These are phyloP conservation scores for Ambrosiella beaveri DNA, from an alignment of 2,329 filamentous ascomycete genomes.

Conservation along the genomic window DNA sequence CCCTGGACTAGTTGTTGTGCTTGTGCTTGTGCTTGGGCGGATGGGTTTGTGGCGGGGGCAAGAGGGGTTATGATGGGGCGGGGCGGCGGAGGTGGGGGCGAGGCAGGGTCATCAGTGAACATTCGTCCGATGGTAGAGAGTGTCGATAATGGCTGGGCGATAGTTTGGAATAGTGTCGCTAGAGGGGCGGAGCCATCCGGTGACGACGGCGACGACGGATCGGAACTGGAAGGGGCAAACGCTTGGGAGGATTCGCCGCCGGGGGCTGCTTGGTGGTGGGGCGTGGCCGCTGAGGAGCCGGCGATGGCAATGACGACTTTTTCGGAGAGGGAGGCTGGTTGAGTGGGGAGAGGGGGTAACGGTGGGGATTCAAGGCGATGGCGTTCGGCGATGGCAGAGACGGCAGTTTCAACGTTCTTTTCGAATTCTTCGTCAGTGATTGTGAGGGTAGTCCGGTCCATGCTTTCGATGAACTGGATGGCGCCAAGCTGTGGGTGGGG, in stretches of 20 bases:
- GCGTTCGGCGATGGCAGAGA: conserved; percentile 86
- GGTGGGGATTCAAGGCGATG: conserved; percentile 42
- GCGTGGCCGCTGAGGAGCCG: conserved; percentile 1
- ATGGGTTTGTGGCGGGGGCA: not conserved
- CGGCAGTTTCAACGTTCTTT: conserved; percentile 84
- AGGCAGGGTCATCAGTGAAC: conserved; percentile 52
- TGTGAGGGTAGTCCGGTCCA: conserved; percentile 84
- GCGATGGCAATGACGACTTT: conserved; percentile 60
- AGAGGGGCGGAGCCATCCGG: conserved; percentile 9
- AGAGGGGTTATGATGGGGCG: not conserved
- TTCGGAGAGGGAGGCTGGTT: conserved; percentile 41
- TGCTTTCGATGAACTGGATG: conserved; percentile 89
- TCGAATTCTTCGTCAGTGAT: conserved; percentile 94
- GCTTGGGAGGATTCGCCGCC: conserved; percentile 3
- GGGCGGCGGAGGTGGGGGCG: conserved; percentile 15
- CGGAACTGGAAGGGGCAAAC: not conserved
- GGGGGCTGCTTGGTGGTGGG: not conserved
- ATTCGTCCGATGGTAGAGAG: conserved; percentile 86
- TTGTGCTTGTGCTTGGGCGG: not conserved
- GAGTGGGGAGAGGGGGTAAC: conserved; percentile 19
- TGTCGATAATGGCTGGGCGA: conserved; percentile 76
- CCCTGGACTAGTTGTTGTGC: not conserved
- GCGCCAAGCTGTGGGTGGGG: conserved; percentile 52
- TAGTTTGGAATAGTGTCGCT: conserved; percentile 53
- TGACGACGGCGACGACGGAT: not conserved